Base-by-base conservation (phyloP, 2,329 filamentous ascomycete genomes). In the Teratosphaeria destructans region DNA sequence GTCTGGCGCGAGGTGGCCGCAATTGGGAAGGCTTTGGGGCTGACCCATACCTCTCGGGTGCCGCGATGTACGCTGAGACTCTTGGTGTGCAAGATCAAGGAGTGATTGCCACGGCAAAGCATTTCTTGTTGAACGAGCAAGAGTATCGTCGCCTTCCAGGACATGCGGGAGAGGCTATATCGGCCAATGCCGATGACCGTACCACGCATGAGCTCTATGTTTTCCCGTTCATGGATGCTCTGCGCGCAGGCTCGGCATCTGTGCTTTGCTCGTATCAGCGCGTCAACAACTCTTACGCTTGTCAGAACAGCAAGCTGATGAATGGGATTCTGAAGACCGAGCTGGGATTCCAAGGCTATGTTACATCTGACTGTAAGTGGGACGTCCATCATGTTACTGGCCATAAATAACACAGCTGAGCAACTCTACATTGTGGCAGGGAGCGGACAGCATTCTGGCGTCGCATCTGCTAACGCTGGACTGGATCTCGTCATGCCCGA, bases 401-500 rank as follows among this genome's bases (percentile, higher is more conserved):
- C 16, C 37, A 5, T 5, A 1, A 14, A 14, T 16, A 12, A 43
- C 1, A 14, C 5, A 43, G 37, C 37, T 43, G 16, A 43, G 5
- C 11, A 5, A 43, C 16, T 14, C 11, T 4, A 5, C 37, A 6
- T 5, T 32, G 5, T 14, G 16, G 12, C 11, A 43, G 37, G 89
- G 88, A 3, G 86, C 89, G 63, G 87, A 92, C 67, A 78, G 84
- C 1, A 86, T 43, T 43, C 37, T 5, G 37, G 37, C 16, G 37
- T 43, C 12, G 37, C 12, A 43, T 43, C 37, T 43, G 37, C 10
- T n/a, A 78, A 83, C 53, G 87, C 88, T 34, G 89, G 89, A 35
- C 77, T 94, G 34, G 90, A 95, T 72, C 90, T 95, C 86, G 81
- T 82, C 19, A 95, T 94, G 90, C 88, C 89, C 11, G 37, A 43